These are phyloP conservation scores for Coemansia sp. DNA, from an alignment of 192 early-diverging fungal genomes.

Conservation along the genomic window DNA sequence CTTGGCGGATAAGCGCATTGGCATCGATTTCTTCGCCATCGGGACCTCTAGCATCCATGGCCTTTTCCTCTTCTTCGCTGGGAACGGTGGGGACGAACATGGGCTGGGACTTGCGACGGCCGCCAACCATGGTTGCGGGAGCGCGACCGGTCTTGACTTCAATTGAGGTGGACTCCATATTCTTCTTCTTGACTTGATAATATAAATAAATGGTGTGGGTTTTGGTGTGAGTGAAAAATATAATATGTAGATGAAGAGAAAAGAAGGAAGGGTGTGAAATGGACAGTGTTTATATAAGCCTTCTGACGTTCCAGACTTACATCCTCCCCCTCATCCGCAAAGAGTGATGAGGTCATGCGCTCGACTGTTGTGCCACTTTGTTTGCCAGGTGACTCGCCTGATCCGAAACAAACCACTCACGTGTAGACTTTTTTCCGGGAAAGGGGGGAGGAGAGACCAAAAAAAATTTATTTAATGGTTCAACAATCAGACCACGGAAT, in stretches of 20 bases:
- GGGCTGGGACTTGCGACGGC: conserved; percentile 40
- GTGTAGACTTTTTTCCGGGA: neutral
- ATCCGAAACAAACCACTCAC: neutral
- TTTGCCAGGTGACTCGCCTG: neutral
- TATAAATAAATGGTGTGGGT: neutral
- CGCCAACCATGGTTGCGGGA: conserved; percentile 29
- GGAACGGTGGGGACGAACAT: neutral
- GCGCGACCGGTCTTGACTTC: conserved; percentile 18
- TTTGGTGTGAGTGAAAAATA: neutral
- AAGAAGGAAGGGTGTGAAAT: neutral
- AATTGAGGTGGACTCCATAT: neutral
- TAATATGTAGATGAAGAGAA: neutral
- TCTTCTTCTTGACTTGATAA: neutral
- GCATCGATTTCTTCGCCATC: conserved; percentile 14
- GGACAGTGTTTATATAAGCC: neutral
- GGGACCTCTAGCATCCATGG: conserved; percentile 24
- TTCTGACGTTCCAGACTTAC: neutral
- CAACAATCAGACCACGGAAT: conserved; percentile 36
- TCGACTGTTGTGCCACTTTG: neutral
- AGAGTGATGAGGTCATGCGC: conserved; percentile 3
- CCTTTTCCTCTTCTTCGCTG: conserved; percentile 13
- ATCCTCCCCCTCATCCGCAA: conserved; percentile 11
- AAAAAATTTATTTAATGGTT: neutral
- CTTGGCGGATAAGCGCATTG: conserved; percentile 25
- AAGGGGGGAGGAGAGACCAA: neutral